These are phyloP conservation scores for Stellera chamaejasme DNA, from an alignment of 345 rosid species.

Conservation along the genomic window DNA sequence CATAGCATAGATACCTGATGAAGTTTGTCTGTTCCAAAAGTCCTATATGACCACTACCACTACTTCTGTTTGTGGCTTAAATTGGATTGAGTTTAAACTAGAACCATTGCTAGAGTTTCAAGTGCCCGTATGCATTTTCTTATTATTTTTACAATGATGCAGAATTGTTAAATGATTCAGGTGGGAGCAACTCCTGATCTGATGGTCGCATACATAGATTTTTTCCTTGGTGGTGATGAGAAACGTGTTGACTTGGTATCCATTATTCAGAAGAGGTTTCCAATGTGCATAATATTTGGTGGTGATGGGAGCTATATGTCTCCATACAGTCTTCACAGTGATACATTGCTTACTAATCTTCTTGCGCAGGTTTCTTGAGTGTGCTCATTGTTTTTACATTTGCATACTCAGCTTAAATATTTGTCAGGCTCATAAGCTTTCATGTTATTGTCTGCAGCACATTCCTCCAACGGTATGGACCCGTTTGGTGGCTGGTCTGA, in stretches of 20 bases:
- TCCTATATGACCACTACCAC: too few relatives aligned
- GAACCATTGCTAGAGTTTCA: too few relatives aligned
- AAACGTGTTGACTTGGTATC: slow-evolving; percentile 91
- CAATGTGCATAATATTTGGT: slow-evolving; percentile 95
- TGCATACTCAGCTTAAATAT: slow-evolving; percentile 7
- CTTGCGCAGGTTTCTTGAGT: slow-evolving; percentile 74
- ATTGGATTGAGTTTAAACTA: too few relatives aligned
- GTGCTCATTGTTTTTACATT: slow-evolving; percentile 1
- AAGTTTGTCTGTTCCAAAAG: too few relatives aligned
- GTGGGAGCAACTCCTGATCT: slow-evolving; percentile 95
- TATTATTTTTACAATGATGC: not conserved
- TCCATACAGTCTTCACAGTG: slow-evolving; percentile 80
- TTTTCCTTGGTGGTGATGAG: slow-evolving; percentile 98
- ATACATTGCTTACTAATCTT: slow-evolving; percentile 70
- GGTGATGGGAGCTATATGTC: slow-evolving; percentile 99
- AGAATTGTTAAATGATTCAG: slow-evolving; percentile 36
- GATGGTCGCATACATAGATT: slow-evolving; percentile 90
- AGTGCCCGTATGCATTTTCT: not conserved
- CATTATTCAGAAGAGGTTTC: slow-evolving; percentile 79
- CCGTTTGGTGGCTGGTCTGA: slow-evolving; percentile 90
- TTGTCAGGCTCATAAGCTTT: slow-evolving; percentile 4
- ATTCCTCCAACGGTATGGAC: slow-evolving; percentile 90
- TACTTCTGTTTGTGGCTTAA: too few relatives aligned
- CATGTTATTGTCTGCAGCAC: slow-evolving; percentile 41
- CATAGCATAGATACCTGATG: too few relatives aligned